A percentile compares a stretch with the other conserved stretches of the same genome.
These are phyloP conservation scores for Diversispora eburnea DNA, from an alignment of 192 early-diverging fungal genomes.

Conservation along the genomic window DNA sequence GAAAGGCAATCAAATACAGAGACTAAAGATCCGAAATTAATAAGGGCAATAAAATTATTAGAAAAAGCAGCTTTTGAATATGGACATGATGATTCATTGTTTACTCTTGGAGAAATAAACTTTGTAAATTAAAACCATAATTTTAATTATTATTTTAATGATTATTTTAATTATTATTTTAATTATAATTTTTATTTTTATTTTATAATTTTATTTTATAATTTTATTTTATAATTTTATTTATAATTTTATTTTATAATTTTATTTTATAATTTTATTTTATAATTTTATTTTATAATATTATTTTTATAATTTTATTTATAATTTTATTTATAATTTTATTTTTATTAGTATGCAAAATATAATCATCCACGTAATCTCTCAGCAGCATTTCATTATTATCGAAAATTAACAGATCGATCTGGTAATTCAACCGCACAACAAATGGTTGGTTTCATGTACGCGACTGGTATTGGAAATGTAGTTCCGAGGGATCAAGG, in stretches of 20 bases:
- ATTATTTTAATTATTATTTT: too few relatives aligned
- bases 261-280: background rate
- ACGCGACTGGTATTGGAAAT: constrained; percentile 83
- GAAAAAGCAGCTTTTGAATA: constrained; percentile 45
- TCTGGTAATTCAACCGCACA: constrained; percentile 82
- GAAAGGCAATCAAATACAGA: background rate
- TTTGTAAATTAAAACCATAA: constrained; percentile 66
- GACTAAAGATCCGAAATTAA: constrained; percentile 28
- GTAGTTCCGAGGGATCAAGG: constrained; percentile 63
- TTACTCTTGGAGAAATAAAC: constrained; percentile 67
- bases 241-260: background rate
- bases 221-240: background rate
- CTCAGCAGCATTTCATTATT: constrained; percentile 59
- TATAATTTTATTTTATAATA: background rate
- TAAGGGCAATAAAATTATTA: constrained; percentile 42
- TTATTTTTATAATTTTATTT: background rate
- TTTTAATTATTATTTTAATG: too few relatives aligned
- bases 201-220: background rate
- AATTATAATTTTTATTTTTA: too few relatives aligned
- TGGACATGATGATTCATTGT: constrained; percentile 53
- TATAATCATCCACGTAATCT: constrained; percentile 46
- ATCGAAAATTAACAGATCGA: constrained; percentile 53
- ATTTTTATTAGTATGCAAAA: background rate
- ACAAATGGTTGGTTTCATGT: constrained; percentile 85
- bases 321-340: background rate